These are phyloP conservation scores for Candida coquimbonensis DNA, from an alignment of 805 yeast species.

Conservation along the genomic window DNA sequence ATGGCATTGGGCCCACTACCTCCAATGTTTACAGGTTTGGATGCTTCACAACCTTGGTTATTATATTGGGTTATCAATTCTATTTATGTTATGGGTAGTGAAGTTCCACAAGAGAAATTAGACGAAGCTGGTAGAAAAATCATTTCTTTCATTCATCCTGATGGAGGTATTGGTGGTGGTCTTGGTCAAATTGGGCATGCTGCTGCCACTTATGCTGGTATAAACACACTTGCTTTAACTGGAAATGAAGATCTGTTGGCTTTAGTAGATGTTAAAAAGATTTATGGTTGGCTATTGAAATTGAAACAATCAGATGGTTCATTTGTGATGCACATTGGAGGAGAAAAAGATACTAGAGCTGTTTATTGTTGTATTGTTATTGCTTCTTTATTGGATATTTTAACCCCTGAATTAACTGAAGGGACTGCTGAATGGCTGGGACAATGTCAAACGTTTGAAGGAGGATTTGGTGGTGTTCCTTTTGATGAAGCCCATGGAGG, in stretches of 20 bases:
- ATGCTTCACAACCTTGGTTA: constrained; percentile 92
- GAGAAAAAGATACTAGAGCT: constrained; percentile 83
- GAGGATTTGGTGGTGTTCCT: constrained; percentile 87
- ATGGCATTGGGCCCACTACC: constrained; percentile 19
- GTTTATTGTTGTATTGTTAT: constrained; percentile 79
- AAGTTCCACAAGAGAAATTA: constrained; percentile 22
- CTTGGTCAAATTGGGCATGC: constrained; percentile 72
- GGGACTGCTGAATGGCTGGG: constrained; percentile 55
- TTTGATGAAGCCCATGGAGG: constrained; percentile 95
- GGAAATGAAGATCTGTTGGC: constrained; percentile 38
- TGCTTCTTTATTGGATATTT: constrained; percentile 56
- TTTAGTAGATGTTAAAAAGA: constrained; percentile 35
- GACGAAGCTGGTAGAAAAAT: constrained; percentile 26
- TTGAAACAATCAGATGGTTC: constrained; percentile 70
- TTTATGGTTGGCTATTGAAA: constrained; percentile 57
- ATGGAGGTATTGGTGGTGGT: constrained; percentile 87
- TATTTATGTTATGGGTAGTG: constrained; percentile 32
- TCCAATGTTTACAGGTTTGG: constrained; percentile 37
- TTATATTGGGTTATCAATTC: constrained; percentile 76
- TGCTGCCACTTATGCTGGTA: constrained; percentile 78
- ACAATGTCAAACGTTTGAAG: constrained; percentile 84
- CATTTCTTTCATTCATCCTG: constrained; percentile 22
- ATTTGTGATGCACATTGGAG: constrained; percentile 64
- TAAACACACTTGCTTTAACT: constrained; percentile 52
- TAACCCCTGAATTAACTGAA: constrained; percentile 50